A percentile compares a stretch with the other conserved stretches of the same genome.
phyloP scores from a whole-genome alignment of 2,329 filamentous ascomycete species.

The Colletotrichum camelliae region DNA sequence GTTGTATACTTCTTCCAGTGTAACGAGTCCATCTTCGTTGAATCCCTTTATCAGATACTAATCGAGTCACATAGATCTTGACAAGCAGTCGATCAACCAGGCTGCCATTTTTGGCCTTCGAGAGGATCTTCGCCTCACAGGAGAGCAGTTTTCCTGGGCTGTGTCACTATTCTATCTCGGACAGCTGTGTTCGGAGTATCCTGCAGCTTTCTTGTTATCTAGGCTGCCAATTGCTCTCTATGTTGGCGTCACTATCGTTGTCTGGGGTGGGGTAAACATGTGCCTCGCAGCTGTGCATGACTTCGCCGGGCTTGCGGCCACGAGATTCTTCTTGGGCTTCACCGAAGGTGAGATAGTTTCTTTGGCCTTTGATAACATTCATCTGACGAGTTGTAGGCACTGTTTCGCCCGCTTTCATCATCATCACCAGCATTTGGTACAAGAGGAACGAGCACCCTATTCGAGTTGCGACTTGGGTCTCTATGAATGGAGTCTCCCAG shows the following conservation, averaged over 20 bases:
- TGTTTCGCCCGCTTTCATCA: slow-evolving; percentile 36
- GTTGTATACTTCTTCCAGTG: slow-evolving; percentile 25
- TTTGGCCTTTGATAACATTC: fast-evolving
- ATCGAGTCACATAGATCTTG: slow-evolving; percentile 8
- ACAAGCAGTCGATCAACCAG: slow-evolving; percentile 19
- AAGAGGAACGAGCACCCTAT: slow-evolving; percentile 32
- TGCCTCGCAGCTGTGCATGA: slow-evolving; percentile 25
- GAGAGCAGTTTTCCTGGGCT: slow-evolving; percentile 20
- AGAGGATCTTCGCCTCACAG: slow-evolving; percentile 2
- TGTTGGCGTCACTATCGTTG: slow-evolving; percentile 17
- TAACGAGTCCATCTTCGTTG: not conserved
- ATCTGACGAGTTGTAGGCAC: not conserved
- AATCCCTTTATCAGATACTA: not conserved
- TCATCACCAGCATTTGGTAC: slow-evolving; percentile 36
- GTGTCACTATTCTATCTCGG: slow-evolving; percentile 20
- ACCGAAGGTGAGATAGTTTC: slow-evolving; percentile 28
- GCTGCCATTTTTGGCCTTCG: slow-evolving; percentile 11
- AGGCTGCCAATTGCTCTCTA: slow-evolving; percentile 15
- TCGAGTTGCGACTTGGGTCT: slow-evolving; percentile 32
- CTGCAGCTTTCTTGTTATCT: slow-evolving; percentile 9
- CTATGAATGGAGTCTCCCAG: slow-evolving; percentile 33
- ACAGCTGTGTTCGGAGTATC: slow-evolving; percentile 18
- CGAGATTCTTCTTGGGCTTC: slow-evolving; percentile 33
- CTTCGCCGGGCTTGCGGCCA: slow-evolving; percentile 28
- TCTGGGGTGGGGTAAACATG: slow-evolving; percentile 31